Percentiles rank a stretch among this genome's conserved stretches.
Evolutionary conservation across 805 yeast species (phyloP).

Genomic region (Ogataea neopini): DNA sequence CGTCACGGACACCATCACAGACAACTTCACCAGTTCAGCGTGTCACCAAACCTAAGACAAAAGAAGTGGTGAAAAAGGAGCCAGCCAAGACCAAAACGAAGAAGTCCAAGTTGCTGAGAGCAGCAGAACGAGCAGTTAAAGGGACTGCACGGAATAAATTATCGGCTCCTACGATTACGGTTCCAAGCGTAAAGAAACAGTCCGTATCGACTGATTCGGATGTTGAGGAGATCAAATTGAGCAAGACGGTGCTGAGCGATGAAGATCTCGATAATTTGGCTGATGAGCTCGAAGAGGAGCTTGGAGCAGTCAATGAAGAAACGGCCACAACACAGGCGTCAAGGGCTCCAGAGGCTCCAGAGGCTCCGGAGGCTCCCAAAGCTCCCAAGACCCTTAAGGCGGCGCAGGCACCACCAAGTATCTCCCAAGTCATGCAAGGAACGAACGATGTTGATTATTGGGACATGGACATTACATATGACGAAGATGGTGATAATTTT

Average conservation of each 20-base stretch:
- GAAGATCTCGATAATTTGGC: constrained; percentile 28
- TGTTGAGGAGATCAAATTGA: constrained; percentile 22
- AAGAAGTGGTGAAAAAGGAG: too few relatives aligned
- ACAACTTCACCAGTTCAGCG: not conserved
- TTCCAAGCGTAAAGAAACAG: not conserved
- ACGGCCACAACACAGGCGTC: too few relatives aligned
- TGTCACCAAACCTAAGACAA: not conserved
- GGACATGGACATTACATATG: constrained; percentile 29
- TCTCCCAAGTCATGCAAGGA: constrained; percentile 8
- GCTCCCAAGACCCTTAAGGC: too few relatives aligned
- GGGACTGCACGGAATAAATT: constrained; percentile 5
- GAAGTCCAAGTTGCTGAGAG: constrained; percentile 24
- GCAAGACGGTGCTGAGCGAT: constrained; percentile 14
- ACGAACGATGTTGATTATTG: constrained; percentile 22
- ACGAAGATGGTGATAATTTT: constrained; percentile 22
- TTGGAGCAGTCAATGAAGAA: constrained; percentile 10
- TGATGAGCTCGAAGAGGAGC: constrained; percentile 28
- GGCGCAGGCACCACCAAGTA: constrained; percentile 5
- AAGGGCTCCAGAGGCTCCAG: too few relatives aligned
- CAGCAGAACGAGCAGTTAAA: constrained; percentile 20
- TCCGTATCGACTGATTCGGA: constrained; percentile 17
- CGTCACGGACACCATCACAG: not conserved
- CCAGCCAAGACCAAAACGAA: constrained; percentile 13
- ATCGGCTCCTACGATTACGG: constrained; percentile 8
- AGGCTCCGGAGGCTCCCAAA: too few relatives aligned